These are phyloP conservation scores for Sugiyamaella japonica DNA, from an alignment of 1,139 yeast genomes.

Conservation along the genomic window DNA sequence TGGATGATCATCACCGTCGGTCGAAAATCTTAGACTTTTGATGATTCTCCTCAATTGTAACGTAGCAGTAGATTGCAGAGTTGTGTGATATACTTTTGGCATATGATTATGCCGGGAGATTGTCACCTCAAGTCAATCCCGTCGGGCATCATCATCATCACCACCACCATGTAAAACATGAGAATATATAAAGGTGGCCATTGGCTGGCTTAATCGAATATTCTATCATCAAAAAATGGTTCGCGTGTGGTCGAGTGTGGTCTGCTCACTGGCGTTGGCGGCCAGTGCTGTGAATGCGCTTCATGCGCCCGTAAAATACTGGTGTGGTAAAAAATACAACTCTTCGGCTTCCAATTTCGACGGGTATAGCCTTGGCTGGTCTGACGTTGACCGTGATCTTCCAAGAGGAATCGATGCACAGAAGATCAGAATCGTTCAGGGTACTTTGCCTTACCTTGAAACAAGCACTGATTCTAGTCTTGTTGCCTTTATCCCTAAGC, in stretches of 20 bases:
- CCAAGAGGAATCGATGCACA: conserved; percentile 19
- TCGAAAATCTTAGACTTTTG: not conserved
- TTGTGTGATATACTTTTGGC: not conserved
- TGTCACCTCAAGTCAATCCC: not conserved
- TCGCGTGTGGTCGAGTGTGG: not conserved
- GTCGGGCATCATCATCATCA: not conserved
- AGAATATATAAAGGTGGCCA: not conserved
- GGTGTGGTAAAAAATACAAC: conserved; percentile 24
- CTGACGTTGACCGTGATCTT: conserved; percentile 17
- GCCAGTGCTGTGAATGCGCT: conserved; percentile 2
- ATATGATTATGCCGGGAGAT: not conserved
- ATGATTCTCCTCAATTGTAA: not conserved
- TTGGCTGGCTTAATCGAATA: not conserved
- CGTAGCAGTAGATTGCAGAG: not conserved
- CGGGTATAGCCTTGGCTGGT: conserved; percentile 21
- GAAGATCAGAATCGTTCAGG: conserved; percentile 20
- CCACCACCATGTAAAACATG: not conserved
- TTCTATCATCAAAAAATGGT: not conserved
- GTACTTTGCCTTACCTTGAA: conserved; percentile 17
- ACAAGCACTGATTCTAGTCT: conserved; percentile 13
- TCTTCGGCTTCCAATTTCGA: conserved; percentile 19
- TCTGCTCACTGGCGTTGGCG: not conserved
- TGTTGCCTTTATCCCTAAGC: conserved; percentile 20
- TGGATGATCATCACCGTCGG: too few species aligned
- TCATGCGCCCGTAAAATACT: conserved; percentile 20